Percentiles rank a stretch among this genome's conserved stretches.
Conservation (phyloP, 441 rosid genomes). For the Omphalea diandra region DNA sequence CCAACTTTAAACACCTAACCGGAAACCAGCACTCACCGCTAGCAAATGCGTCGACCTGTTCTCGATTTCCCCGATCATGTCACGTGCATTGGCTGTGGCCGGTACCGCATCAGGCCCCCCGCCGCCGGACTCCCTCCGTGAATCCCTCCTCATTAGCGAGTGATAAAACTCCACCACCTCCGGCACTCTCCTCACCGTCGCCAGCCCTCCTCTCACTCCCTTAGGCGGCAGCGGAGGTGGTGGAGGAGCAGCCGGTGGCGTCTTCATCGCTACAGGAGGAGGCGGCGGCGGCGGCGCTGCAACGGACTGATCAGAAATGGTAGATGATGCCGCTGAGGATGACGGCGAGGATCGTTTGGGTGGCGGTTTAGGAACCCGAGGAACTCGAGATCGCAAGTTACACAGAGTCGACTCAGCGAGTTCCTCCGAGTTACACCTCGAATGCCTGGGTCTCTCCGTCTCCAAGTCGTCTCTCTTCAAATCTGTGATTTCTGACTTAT, state of each 20-base stretch:
- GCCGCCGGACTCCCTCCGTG: constrained; percentile 62
- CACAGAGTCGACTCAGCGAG: constrained; percentile 55
- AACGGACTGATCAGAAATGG: constrained; percentile 22
- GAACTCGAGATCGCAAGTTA: constrained; percentile 61
- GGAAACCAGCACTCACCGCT: constrained; percentile 58
- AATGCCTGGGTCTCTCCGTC: constrained; percentile 45
- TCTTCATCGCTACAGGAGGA: not conserved
- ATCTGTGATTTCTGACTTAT: constrained; percentile 30
- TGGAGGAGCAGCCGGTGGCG: not conserved
- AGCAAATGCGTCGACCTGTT: constrained; percentile 83
- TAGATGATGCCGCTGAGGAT: constrained; percentile 24
- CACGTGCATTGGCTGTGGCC: constrained; percentile 70
- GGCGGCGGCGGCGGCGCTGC: constrained; percentile 34
- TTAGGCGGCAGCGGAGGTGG: constrained; percentile 80
- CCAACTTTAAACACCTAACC: constrained; percentile 8
- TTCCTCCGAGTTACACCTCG: constrained; percentile 67
- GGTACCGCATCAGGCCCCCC: constrained; percentile 44
- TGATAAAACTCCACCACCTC: constrained; percentile 98
- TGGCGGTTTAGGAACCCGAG: constrained; percentile 89
- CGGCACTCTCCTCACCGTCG: constrained; percentile 83
- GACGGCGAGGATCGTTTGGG: constrained; percentile 52
- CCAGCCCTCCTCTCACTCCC: constrained; percentile 39
- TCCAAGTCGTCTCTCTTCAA: constrained; percentile 38
- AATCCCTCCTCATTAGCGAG: constrained; percentile 88
- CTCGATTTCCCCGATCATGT: constrained; percentile 99